A percentile compares a stretch with the other conserved stretches of the same genome.
phyloP scores from a whole-genome alignment of 805 yeast genomes.

The Candida gorgasii region DNA sequence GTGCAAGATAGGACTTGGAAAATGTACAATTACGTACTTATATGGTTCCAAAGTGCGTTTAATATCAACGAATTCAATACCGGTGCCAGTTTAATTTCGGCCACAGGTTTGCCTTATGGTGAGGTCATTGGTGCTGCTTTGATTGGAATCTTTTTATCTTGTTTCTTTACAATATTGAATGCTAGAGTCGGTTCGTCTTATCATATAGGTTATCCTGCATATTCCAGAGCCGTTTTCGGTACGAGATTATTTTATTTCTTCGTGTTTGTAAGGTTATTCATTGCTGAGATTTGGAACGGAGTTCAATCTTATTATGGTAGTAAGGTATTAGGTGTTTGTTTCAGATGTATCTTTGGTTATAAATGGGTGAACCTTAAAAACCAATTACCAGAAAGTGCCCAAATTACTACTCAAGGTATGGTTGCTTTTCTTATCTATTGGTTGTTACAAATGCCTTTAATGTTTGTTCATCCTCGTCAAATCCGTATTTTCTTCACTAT shows the following conservation, averaged over 20 bases:
- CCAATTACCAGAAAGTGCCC: constrained; percentile 14
- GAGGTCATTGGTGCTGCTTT: constrained; percentile 16
- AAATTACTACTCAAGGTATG: constrained; percentile 12
- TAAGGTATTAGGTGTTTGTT: constrained; percentile 5
- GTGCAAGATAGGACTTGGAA: constrained; percentile 17
- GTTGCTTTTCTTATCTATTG: constrained; percentile 13
- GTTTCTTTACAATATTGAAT: constrained; percentile 15
- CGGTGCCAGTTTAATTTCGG: constrained; percentile 14
- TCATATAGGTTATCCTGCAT: constrained; percentile 16
- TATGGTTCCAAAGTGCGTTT: constrained; percentile 16
- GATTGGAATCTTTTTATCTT: constrained; percentile 11
- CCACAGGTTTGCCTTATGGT: constrained; percentile 14
- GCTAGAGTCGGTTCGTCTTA: constrained; percentile 17
- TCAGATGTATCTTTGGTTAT: constrained; percentile 15
- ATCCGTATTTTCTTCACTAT: constrained; percentile 14
- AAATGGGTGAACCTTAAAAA: constrained; percentile 14
- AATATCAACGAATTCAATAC: constrained; percentile 17
- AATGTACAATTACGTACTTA: constrained; percentile 13
- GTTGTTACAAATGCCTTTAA: constrained; percentile 15
- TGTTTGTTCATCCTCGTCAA: constrained; percentile 17
- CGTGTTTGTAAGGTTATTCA: constrained; percentile 15
- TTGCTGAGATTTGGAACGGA: constrained; percentile 16
- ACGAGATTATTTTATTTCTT: constrained; percentile 12
- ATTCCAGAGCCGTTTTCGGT: constrained; percentile 15
- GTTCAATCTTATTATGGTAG: constrained; percentile 16